Conservation (phyloP, 1,284 basidiomycete species). For the Tilletiopsis washingtonensis region DNA sequence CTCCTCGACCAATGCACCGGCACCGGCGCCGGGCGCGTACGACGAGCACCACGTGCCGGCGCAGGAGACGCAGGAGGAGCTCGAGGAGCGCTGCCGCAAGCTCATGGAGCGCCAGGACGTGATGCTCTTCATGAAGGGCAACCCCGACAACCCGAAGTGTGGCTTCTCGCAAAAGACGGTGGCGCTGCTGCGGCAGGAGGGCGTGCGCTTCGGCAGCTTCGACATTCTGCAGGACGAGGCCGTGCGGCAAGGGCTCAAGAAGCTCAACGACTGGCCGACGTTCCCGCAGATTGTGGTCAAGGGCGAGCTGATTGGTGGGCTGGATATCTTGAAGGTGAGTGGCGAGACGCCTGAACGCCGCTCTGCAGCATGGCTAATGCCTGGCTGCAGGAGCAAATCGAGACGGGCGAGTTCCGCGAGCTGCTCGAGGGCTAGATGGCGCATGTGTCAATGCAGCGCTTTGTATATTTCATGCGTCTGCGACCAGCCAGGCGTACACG, state of each 20-base stretch:
- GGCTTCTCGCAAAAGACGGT: slow-evolving; percentile 70
- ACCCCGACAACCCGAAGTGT: slow-evolving; percentile 62
- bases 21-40: neutral
- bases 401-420: slow-evolving; percentile 60
- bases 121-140: slow-evolving; percentile 96
- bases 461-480: no score
- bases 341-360: neutral
- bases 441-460: no score
- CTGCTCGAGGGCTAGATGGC: slow-evolving; percentile 54
- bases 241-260: slow-evolving; percentile 68
- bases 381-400: slow-evolving; percentile 30
- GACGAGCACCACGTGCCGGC: slow-evolving; percentile 21
- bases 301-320: slow-evolving; percentile 65
- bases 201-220: slow-evolving; percentile 62
- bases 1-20: neutral
- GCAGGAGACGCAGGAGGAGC: slow-evolving; percentile 60
- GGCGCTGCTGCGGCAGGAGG: slow-evolving; percentile 57
- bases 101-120: slow-evolving; percentile 64
- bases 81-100: slow-evolving; percentile 57
- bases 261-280: slow-evolving; percentile 72
- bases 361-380: neutral
- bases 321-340: slow-evolving; percentile 51
- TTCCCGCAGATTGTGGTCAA: slow-evolving; percentile 63
- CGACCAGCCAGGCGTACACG: no score
- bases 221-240: slow-evolving; percentile 67